Conservation (phyloP, 371 early-diverging fungal species). For the Mortierella sp. region DNA sequence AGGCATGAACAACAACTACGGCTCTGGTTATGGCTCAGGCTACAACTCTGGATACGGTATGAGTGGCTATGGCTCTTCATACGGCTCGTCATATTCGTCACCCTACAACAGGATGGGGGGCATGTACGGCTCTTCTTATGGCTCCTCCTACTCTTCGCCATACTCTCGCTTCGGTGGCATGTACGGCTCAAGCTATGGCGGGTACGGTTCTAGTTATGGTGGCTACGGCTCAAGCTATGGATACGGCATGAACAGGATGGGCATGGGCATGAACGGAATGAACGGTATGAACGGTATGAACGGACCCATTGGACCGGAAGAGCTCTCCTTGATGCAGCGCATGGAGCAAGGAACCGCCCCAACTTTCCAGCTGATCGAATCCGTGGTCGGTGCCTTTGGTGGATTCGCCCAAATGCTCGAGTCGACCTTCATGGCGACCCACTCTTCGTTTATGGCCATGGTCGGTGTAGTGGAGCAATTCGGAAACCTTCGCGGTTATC, state of each 20-base stretch:
- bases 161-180: slow-evolving; percentile 61
- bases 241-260: slow-evolving; percentile 54
- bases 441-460: slow-evolving; percentile 97
- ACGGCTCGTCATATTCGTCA: slow-evolving; percentile 53
- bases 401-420: slow-evolving; percentile 98
- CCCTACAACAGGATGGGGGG: slow-evolving; percentile 52
- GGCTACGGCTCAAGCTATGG: slow-evolving; percentile 56
- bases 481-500: slow-evolving; percentile 81
- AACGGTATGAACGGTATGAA: slow-evolving; percentile 58
- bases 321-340: slow-evolving; percentile 76
- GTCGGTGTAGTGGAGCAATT: slow-evolving; percentile 97
- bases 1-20: slow-evolving; percentile 16
- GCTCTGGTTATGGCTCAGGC: slow-evolving; percentile 33
- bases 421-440: slow-evolving; percentile 95
- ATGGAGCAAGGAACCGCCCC: slow-evolving; percentile 89
- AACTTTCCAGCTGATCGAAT: slow-evolving; percentile 90
- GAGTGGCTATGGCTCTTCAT: slow-evolving; percentile 46
- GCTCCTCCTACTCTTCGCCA: slow-evolving; percentile 56
- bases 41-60: slow-evolving; percentile 38
- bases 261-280: slow-evolving; percentile 58
- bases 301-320: slow-evolving; percentile 62
- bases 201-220: slow-evolving; percentile 36
- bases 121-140: slow-evolving; percentile 56
- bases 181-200: slow-evolving; percentile 60
- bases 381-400: slow-evolving; percentile 93